These are phyloP conservation scores for Saccharomycopsis olivae DNA, from an alignment of 805 yeast species.

Conservation along the genomic window DNA sequence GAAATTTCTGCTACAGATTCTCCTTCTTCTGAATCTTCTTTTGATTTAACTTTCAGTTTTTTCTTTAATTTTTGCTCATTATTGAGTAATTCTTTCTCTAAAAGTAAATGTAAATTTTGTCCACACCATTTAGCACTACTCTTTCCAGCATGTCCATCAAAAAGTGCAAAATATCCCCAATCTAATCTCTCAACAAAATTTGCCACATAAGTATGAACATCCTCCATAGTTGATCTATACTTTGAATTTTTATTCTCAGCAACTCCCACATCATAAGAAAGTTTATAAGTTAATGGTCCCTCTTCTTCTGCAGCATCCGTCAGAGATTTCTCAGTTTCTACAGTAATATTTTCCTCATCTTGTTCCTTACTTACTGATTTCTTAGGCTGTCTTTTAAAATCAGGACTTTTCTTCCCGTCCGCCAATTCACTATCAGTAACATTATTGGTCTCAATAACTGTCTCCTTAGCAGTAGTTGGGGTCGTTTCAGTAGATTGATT, in stretches of 20 bases:
- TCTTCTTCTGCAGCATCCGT: background rate
- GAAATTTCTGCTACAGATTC: too few species aligned
- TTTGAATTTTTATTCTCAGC: constrained; percentile 79
- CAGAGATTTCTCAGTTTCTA: too few species aligned
- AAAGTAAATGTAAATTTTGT: constrained; percentile 59
- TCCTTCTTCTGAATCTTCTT: background rate
- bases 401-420: too few species aligned
- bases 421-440: too few species aligned
- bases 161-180: constrained; percentile 92
- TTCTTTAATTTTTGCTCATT: constrained; percentile 11
- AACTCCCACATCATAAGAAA: constrained; percentile 79
- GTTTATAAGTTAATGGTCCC: constrained; percentile 17
- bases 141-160: constrained; percentile 96
- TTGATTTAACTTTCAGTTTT: background rate
- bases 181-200: constrained; percentile 85
- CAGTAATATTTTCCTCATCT: too few species aligned
- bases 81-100: constrained; percentile 47
- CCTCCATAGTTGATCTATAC: constrained; percentile 88
- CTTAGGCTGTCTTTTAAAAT: too few species aligned
- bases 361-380: too few species aligned
- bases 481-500: too few species aligned
- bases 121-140: constrained; percentile 95
- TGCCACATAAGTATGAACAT: constrained; percentile 85
- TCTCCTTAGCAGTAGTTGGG: too few species aligned
- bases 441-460: too few species aligned